Evolutionary conservation across 2,329 filamentous ascomycete species (phyloP).

Genomic region (Ophiognomonia clavigignenti-juglandacearum): DNA sequence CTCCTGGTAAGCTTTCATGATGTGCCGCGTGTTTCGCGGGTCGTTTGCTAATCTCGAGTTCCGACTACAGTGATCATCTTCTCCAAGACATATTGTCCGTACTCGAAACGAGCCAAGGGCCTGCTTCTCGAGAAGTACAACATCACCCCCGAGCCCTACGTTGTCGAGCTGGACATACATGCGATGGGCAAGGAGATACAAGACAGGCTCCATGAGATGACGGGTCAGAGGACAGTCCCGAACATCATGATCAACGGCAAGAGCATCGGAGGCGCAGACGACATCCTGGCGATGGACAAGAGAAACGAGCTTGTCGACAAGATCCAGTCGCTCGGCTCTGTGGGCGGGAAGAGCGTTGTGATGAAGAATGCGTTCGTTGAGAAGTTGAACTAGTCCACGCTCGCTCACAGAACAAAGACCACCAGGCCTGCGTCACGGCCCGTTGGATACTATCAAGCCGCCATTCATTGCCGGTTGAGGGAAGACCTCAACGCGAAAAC

Average conservation of each 20-base stretch:
- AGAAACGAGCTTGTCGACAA: slow-evolving; percentile 64
- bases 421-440: not conserved
- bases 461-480: too few species aligned
- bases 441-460: too few species aligned
- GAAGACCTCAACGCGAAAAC: too few species aligned
- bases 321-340: slow-evolving; percentile 54
- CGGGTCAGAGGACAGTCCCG: slow-evolving; percentile 80
- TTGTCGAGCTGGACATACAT: slow-evolving; percentile 88
- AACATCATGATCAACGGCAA: slow-evolving; percentile 86
- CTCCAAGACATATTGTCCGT: slow-evolving; percentile 89
- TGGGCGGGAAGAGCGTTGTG: slow-evolving; percentile 59
- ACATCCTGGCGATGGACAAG: slow-evolving; percentile 68
- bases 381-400: not conserved
- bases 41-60: too few species aligned
- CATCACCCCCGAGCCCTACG: slow-evolving; percentile 75
- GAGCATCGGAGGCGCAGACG: slow-evolving; percentile 87
- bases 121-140: slow-evolving; percentile 80
- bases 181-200: slow-evolving; percentile 70
- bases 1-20: slow-evolving; percentile 63
- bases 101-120: slow-evolving; percentile 78
- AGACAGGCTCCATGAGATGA: slow-evolving; percentile 63
- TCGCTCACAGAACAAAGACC: not conserved
- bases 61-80: slow-evolving; percentile 75
- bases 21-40: too few species aligned
- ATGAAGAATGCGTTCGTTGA: slow-evolving; percentile 43